Evolutionary conservation across 495 filamentous ascomycete species (phyloP).

Genomic region (Elaphomyces granulatus): DNA sequence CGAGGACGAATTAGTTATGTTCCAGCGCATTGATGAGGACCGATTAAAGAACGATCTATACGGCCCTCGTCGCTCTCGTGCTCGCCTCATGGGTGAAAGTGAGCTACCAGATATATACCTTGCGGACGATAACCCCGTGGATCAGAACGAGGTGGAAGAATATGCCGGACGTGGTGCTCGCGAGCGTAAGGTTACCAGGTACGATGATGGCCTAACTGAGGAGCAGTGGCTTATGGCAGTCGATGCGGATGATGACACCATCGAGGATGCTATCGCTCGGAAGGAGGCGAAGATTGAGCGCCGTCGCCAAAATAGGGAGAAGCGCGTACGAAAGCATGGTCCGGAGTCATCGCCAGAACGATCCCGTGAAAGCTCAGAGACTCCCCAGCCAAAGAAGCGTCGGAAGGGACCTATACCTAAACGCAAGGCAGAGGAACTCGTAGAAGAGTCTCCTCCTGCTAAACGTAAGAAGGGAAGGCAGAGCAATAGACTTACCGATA

Average conservation of each 20-base stretch:
- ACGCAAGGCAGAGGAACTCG: conserved; percentile 68
- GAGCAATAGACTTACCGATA: conserved; percentile 45
- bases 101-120: conserved; percentile 93
- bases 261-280: conserved; percentile 82
- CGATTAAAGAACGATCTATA: conserved; percentile 48
- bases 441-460: conserved; percentile 64
- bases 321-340: conserved; percentile 33
- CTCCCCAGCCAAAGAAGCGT: conserved; percentile 51
- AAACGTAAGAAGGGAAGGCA: conserved; percentile 69
- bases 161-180: conserved; percentile 78
- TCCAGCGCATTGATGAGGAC: conserved; percentile 68
- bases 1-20: conserved; percentile 53
- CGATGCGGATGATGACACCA: conserved; percentile 85
- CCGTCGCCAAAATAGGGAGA: conserved; percentile 59
- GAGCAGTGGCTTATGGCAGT: conserved; percentile 92
- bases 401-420: conserved; percentile 69
- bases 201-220: conserved; percentile 94
- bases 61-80: conserved; percentile 48
- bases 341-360: conserved; percentile 61
- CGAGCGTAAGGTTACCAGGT: conserved; percentile 83
- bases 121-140: conserved; percentile 67
- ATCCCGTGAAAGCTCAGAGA: conserved; percentile 68
- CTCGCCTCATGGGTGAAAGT: conserved; percentile 72
- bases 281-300: conserved; percentile 74
- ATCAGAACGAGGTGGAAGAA: conserved; percentile 61